Evolutionary conservation across 441 rosid species (phyloP), one percentile per base, ranked within the genome.

Genomic region (Monsonia emarginata): DNA sequence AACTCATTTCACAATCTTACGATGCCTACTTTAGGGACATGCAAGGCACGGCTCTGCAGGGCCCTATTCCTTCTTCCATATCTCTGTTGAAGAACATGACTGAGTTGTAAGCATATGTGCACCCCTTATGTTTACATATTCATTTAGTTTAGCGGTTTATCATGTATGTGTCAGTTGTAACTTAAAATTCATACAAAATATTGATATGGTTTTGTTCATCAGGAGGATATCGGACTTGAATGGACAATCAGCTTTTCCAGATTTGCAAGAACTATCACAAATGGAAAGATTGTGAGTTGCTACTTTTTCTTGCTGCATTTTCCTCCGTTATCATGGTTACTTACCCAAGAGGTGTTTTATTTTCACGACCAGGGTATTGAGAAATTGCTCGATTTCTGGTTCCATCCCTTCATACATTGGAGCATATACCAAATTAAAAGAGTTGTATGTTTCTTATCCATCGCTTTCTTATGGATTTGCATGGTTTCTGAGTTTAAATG

Each of bases 31-130:
- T 74, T 72, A 94, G 97, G 61, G 74, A 85, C 76, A 64, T 84
- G 75, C 95, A 94, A 70, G 97, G 99, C 36, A 84, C 95, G 46
- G 82, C 89, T 7, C 75, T 90, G 94, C 82, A 81, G 70, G 99
- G 97, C 27, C 95, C 97, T 14, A 81, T 91, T 72, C 96, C 99
- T 58, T 67, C 84, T 74, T 56, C 72, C 46, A 69, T 89, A 64
- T 86, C 96, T 32, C 65, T 38, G 61, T 71, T 94, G 73, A 77
- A 26, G 48, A 85, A 67, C 28, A 72, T 91, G 67, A 19, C n/a
- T 0, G 71, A 71, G 3, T 42, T 94, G 97, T 90, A 78, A 84
- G 93, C 40, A 66, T 28, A 25, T 8, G 10, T 27, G 8, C 38
- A 14, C 0, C 11, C 25, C 30, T 8, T 38, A 9, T n/a, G n/a